phyloP scores from a whole-genome alignment of 2,329 filamentous ascomycete genomes.

The Annulohypoxylon truncatum region DNA sequence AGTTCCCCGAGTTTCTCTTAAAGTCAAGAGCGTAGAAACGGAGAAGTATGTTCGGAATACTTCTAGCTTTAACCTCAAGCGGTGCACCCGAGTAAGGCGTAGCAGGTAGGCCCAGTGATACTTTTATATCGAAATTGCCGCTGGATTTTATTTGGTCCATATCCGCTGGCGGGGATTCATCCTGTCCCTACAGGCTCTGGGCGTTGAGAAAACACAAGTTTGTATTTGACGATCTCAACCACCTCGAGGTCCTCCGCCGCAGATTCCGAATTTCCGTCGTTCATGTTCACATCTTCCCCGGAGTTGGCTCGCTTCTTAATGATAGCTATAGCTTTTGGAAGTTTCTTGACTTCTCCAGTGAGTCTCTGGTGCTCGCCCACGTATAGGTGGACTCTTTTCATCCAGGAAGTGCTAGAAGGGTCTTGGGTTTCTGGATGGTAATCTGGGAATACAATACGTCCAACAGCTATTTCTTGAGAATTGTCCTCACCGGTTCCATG shows the following conservation, averaged over 20 bases:
- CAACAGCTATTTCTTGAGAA: slow-evolving; percentile 65
- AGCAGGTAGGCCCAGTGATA: background rate
- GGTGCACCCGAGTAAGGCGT: background rate
- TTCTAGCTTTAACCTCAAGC: background rate
- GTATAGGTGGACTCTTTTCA: slow-evolving; percentile 89
- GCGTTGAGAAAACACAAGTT: slow-evolving; percentile 83
- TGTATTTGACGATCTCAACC: slow-evolving; percentile 87
- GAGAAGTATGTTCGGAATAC: background rate
- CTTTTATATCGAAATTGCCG: background rate
- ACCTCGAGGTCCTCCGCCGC: slow-evolving; percentile 75
- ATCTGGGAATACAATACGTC: slow-evolving; percentile 81
- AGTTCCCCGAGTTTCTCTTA: background rate
- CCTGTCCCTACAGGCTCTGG: slow-evolving; percentile 82
- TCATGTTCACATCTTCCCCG: slow-evolving; percentile 60
- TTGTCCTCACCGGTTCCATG: slow-evolving; percentile 50
- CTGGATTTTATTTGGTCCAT: background rate
- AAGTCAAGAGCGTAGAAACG: background rate
- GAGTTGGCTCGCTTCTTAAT: slow-evolving; percentile 66
- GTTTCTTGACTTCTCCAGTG: slow-evolving; percentile 89
- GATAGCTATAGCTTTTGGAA: slow-evolving; percentile 82
- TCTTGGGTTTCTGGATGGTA: slow-evolving; percentile 67
- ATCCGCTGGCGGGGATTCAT: slow-evolving; percentile 34
- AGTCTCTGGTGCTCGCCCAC: slow-evolving; percentile 90
- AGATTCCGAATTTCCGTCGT: slow-evolving; percentile 48
- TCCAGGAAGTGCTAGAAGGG: slow-evolving; percentile 76